Evolutionary conservation across 1,284 basidiomycete species (phyloP).

Genomic region (Naganishia sp.): DNA sequence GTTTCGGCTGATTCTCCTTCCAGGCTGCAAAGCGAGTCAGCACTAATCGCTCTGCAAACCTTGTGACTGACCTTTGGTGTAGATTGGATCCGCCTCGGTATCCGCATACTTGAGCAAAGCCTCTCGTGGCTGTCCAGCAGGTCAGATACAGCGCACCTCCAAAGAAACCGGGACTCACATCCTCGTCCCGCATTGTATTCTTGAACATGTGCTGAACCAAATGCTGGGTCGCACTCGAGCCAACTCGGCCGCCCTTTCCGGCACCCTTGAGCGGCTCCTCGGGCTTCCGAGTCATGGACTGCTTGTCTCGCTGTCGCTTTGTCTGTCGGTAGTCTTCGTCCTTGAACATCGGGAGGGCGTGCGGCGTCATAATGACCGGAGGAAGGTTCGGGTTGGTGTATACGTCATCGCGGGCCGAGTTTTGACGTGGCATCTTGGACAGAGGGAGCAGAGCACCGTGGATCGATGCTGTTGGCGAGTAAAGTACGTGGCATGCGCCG

Average conservation of each 20-base stretch:
- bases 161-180: conserved; percentile 65
- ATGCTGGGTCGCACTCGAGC: conserved; percentile 91
- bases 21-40: conserved; percentile 61
- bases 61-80: conserved; percentile 70
- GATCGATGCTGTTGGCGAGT: conserved; percentile 80
- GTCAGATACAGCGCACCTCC: not conserved
- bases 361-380: conserved; percentile 79
- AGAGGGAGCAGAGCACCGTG: conserved; percentile 89
- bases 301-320: conserved; percentile 80
- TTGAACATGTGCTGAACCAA: conserved; percentile 89
- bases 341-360: conserved; percentile 82
- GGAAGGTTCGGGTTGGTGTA: conserved; percentile 69
- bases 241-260: conserved; percentile 88
- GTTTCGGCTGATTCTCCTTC: conserved; percentile 74
- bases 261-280: conserved; percentile 88
- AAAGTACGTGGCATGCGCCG: conserved; percentile 83
- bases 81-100: conserved; percentile 68
- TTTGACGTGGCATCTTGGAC: conserved; percentile 63
- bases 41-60: conserved; percentile 41
- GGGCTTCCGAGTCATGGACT: conserved; percentile 80
- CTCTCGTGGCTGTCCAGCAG: conserved; percentile 74
- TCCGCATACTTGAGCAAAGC: conserved; percentile 91
- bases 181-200: conserved; percentile 83
- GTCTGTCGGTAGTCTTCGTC: conserved; percentile 79
- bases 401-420: conserved; percentile 68